Evolutionary conservation across 2,329 filamentous ascomycete genomes (phyloP).

Genomic region (Akanthomyces muscarius): DNA sequence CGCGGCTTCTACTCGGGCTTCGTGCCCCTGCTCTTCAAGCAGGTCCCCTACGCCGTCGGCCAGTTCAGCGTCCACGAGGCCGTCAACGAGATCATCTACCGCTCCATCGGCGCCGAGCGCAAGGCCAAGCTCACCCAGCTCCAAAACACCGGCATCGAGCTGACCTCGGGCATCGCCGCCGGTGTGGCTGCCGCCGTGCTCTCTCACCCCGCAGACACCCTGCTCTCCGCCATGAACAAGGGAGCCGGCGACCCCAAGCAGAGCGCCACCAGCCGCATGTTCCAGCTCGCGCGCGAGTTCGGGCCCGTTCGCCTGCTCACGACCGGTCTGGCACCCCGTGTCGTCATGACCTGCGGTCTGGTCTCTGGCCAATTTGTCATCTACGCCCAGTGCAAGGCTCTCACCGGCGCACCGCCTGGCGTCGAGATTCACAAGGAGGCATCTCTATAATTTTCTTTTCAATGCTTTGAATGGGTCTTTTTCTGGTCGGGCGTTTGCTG

Average conservation of each 20-base stretch:
- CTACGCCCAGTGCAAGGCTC: slow-evolving; percentile 51
- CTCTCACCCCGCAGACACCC: slow-evolving; percentile 78
- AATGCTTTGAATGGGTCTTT: background rate
- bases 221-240: slow-evolving; percentile 54
- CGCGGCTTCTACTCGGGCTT: slow-evolving; percentile 89
- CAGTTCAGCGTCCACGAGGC: slow-evolving; percentile 95
- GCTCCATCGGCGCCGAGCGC: slow-evolving; percentile 57
- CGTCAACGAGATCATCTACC: slow-evolving; percentile 73
- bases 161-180: slow-evolving; percentile 79
- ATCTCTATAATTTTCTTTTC: slow-evolving; percentile 1
- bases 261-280: slow-evolving; percentile 47
- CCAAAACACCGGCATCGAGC: slow-evolving; percentile 77
- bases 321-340: slow-evolving; percentile 46
- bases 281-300: slow-evolving; percentile 48
- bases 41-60: slow-evolving; percentile 89
- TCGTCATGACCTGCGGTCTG: slow-evolving; percentile 51
- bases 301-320: slow-evolving; percentile 45
- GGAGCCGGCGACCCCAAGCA: slow-evolving; percentile 47
- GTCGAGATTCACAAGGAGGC: slow-evolving; percentile 52
- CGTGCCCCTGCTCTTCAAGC: slow-evolving; percentile 79
- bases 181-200: slow-evolving; percentile 85
- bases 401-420: slow-evolving; percentile 47
- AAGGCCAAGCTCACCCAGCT: slow-evolving; percentile 67
- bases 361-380: slow-evolving; percentile 53
- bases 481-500: slow-evolving; percentile 4